These are phyloP conservation scores for Eucalyptus globulus DNA, from an alignment of 345 rosid genomes.

Conservation along the genomic window DNA sequence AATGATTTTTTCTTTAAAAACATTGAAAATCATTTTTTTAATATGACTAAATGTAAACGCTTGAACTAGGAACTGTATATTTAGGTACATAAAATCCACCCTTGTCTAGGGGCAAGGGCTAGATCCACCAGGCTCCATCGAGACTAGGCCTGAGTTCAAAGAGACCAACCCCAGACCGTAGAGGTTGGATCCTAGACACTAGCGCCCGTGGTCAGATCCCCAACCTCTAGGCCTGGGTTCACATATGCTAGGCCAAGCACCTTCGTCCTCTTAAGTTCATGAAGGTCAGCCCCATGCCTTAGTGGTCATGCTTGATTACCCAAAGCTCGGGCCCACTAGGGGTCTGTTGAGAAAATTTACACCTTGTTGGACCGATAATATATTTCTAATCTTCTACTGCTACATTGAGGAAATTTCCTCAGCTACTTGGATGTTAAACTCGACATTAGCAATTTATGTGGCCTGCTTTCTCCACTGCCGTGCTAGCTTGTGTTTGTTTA, in stretches of 20 bases:
- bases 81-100: no score
- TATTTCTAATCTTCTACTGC: neutral
- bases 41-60: no score
- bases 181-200: no score
- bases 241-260: accelerated
- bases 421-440: neutral
- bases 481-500: neutral
- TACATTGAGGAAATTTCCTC: neutral
- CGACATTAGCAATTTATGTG: neutral
- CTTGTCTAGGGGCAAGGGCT: accelerated
- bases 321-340: neutral
- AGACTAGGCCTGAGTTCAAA: no score
- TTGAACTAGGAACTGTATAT: accelerated
- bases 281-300: neutral
- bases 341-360: neutral
- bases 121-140: accelerated
- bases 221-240: accelerated
- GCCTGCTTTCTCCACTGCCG: neutral
- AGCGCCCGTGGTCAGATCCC: accelerated
- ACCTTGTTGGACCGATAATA: neutral
- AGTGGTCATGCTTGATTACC: neutral
- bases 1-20: no score
- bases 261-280: neutral
- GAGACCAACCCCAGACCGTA: no score
- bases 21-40: no score